phyloP scores from a whole-genome alignment of 2,329 filamentous ascomycete species.

The Dothidotthia symphoricarpi region DNA sequence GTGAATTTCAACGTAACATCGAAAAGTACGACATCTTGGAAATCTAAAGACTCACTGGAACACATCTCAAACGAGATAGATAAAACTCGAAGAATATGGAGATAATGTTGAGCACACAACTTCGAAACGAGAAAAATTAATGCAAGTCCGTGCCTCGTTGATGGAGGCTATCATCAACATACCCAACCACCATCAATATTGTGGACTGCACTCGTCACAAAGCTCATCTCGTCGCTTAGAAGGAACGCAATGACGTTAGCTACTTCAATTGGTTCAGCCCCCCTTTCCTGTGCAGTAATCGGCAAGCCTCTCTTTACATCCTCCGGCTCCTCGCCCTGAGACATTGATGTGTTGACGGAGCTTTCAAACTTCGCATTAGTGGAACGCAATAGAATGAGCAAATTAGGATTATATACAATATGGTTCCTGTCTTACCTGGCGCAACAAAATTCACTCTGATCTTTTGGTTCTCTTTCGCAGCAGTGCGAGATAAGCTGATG shows the following conservation, averaged over 20 bases:
- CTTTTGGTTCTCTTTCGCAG: slow-evolving; percentile 27
- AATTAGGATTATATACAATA: background rate
- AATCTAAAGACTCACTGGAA: too few species aligned
- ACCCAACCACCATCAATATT: slow-evolving; percentile 17
- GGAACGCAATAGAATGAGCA: too few species aligned
- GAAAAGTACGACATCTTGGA: too few species aligned
- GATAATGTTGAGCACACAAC: too few species aligned
- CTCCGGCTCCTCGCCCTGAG: slow-evolving; percentile 14
- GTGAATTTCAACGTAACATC: too few species aligned
- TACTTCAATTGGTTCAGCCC: slow-evolving; percentile 16
- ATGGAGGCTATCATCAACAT: too few species aligned
- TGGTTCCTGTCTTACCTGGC: slow-evolving; percentile 9
- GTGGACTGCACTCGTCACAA: slow-evolving; percentile 14
- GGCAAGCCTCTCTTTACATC: slow-evolving; percentile 15
- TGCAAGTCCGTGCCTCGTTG: too few species aligned
- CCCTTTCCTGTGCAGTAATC: slow-evolving; percentile 14
- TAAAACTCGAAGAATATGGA: too few species aligned
- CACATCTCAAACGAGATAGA: too few species aligned
- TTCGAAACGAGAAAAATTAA: too few species aligned
- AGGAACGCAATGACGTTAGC: slow-evolving; percentile 19
- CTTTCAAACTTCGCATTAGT: too few species aligned
- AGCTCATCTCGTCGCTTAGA: slow-evolving; percentile 10
- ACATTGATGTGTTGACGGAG: slow-evolving; percentile 21
- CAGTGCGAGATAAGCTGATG: slow-evolving; percentile 32
- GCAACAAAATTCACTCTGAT: slow-evolving; percentile 22